phyloP scores from a whole-genome alignment of 2,329 filamentous ascomycete species.

The Sclerotinia glacialis region DNA sequence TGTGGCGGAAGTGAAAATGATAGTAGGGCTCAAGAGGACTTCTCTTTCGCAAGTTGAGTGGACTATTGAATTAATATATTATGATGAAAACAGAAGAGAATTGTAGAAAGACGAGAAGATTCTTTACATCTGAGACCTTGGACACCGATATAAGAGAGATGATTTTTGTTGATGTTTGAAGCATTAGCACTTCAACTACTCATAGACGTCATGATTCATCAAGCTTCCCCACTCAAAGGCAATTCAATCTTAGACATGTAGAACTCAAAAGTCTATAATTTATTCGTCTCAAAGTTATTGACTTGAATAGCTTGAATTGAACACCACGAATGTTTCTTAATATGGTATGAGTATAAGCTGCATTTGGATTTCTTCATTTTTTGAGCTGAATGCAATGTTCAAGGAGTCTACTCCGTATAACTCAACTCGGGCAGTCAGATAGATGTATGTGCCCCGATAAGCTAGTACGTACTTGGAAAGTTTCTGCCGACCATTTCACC shows the following conservation, averaged over 20 bases:
- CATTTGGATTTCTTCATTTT: background rate
- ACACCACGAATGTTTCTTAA: too few relatives aligned
- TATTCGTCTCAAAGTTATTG: too few relatives aligned
- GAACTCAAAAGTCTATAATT: background rate
- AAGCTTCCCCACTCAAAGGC: background rate
- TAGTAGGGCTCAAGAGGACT: background rate
- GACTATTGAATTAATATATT: background rate
- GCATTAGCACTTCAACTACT: background rate
- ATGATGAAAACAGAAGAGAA: background rate
- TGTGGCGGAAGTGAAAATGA: background rate
- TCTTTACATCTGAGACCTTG: background rate
- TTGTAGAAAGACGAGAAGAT: background rate
- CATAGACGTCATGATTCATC: constrained; percentile 17
- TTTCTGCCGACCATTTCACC: background rate
- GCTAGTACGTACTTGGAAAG: background rate
- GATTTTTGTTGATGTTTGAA: background rate
- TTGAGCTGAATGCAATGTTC: too few relatives aligned
- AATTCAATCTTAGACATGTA: background rate
- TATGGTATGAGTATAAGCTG: too few relatives aligned
- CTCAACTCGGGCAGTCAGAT: too few relatives aligned
- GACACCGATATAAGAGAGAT: background rate
- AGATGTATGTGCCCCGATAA: too few relatives aligned
- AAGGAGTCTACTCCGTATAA: too few relatives aligned
- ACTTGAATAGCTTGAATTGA: too few relatives aligned
- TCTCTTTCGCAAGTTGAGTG: background rate